phyloP scores from a whole-genome alignment of 352 stramenopile genomes.

The Globisporangium radiosum region DNA sequence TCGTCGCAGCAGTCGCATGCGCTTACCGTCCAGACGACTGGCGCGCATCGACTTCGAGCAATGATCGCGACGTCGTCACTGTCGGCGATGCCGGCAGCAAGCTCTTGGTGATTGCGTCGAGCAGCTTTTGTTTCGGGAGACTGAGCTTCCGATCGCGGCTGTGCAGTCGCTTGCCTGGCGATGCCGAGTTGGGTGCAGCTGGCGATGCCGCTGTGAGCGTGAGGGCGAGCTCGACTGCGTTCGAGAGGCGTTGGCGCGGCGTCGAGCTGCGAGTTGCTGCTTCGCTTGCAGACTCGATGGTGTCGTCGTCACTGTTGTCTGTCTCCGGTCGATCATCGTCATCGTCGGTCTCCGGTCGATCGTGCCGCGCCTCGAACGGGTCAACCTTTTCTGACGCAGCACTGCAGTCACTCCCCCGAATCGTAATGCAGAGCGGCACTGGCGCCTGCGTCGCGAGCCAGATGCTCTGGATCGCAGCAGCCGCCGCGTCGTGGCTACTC shows the following conservation, averaged over 20 bases:
- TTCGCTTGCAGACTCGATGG: neutral
- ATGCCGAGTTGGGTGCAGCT: slow-evolving; percentile 1
- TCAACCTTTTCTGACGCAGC: neutral
- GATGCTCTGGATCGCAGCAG: slow-evolving; percentile 48
- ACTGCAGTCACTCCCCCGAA: slow-evolving; percentile 4
- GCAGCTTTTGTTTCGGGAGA: slow-evolving; percentile 62
- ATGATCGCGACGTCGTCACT: neutral
- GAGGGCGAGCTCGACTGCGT: slow-evolving; percentile 34
- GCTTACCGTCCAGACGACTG: neutral
- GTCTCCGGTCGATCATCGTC: slow-evolving; percentile 11
- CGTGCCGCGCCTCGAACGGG: neutral
- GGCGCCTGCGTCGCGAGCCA: slow-evolving; percentile 32
- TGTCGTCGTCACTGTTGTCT: slow-evolving; percentile 5
- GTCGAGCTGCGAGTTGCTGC: slow-evolving; percentile 17
- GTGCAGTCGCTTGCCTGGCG: slow-evolving; percentile 4
- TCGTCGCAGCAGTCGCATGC: too few relatives aligned
- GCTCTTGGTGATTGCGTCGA: slow-evolving; percentile 49
- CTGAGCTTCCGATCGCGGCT: slow-evolving; percentile 23
- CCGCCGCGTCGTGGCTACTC: slow-evolving; percentile 12
- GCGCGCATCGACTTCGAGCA: neutral
- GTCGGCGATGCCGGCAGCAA: slow-evolving; percentile 12
- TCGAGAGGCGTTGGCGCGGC: slow-evolving; percentile 41
- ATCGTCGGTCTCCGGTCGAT: slow-evolving; percentile 7
- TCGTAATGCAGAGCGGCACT: slow-evolving; percentile 31
- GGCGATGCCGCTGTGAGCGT: too few relatives aligned